Evolutionary conservation across 495 filamentous ascomycete genomes (phyloP), one percentile per base, ranked within the genome.

Genomic region (Aspergillus cavernicola): DNA sequence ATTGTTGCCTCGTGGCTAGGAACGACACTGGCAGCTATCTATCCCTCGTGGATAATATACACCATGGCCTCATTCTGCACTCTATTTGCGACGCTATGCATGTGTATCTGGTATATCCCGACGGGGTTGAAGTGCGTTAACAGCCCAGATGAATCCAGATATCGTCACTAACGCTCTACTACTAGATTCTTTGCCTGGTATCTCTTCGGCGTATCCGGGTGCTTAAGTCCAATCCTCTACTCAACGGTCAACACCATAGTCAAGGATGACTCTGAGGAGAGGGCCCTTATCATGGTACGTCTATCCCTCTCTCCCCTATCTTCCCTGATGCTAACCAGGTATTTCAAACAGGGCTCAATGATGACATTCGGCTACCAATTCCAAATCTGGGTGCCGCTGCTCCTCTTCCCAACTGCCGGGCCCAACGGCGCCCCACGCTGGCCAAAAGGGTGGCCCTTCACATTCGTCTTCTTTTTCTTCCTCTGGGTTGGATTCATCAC

Each of bases 311-410:
- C 24, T 23, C 10, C 16, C 15, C 44, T 15, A 22, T 31, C 6
- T 26, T 28, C 10, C 12, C 28, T 38, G 24, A 15, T 20, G 35
- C 22, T 15, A 41, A 26, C 56, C 0, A n/a, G n/a, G 24, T 28
- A 28, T 28, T 4, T 28, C 28, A 3, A 9, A 20, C 16, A 76
- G 70, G 74, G 74, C 11, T 56, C 71, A 2, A 76, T 77, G 74
- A 77, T 77, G 74, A 73, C 73, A 15, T 71, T 77, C 36, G 73
- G 73, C 24, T 78, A 76, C 50, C 75, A 72, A 0, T 76, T 77
- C 56, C 59, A 76, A 15, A 73, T 76, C 33, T 77, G 74, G 73
- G 68, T 73, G 15, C 73, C 72, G 0, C 66, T 75, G 20, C 52
- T 78, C 2, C 52, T 72, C 4, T 78, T 72, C 46, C 74, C 70